Base-by-base conservation (phyloP, 306 rosid genomes). In the Rosa lucieae region DNA sequence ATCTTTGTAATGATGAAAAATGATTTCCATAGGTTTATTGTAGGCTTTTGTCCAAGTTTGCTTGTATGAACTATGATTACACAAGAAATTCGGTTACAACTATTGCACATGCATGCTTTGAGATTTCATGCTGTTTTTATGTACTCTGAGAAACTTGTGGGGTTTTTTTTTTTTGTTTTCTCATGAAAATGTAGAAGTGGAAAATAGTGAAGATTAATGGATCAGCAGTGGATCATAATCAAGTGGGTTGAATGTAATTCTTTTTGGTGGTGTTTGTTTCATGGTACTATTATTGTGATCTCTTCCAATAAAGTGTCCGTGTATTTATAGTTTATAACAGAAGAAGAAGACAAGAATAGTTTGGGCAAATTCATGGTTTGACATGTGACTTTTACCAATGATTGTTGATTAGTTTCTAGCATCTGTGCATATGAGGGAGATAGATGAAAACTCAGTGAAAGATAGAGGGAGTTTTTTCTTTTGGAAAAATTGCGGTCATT, bases 191-290 rank as follows among this genome's bases (percentile, higher is more conserved):
- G 43, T 71, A 12, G n/a, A 48, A 26, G 59, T 26, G 40, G 75
- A 26, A 71, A 47, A 48, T 14, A 3, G 29, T 8, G 58, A 72
- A 52, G 44, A 17, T 72, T 15, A 51, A 48, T 49, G 76, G 76
- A 72, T 51, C 32, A 49, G 61, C 76, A 49, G 46, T 49, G n/a
- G 21, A 46, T 70, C 73, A 69, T 69, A 23, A 26, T 47, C 21
- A 70, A 47, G 23, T 71, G 75, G 43, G 58, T 49, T 72, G 42
- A 49, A 26, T 29, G 42, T 21, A 11, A 10, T 70, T 70, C 29
- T 12, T 46, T 20, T 2, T 6, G n/a, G n/a, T n/a, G n/a, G n/a
- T n/a, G n/a, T n/a, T n/a, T n/a, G n/a, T n/a, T n/a, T n/a, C n/a
- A n/a, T n/a, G n/a, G n/a, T n/a, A n/a, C n/a, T n/a, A n/a, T n/a